phyloP scores from a whole-genome alignment of 2,329 filamentous ascomycete genomes.

The Talaromyces sp. region DNA sequence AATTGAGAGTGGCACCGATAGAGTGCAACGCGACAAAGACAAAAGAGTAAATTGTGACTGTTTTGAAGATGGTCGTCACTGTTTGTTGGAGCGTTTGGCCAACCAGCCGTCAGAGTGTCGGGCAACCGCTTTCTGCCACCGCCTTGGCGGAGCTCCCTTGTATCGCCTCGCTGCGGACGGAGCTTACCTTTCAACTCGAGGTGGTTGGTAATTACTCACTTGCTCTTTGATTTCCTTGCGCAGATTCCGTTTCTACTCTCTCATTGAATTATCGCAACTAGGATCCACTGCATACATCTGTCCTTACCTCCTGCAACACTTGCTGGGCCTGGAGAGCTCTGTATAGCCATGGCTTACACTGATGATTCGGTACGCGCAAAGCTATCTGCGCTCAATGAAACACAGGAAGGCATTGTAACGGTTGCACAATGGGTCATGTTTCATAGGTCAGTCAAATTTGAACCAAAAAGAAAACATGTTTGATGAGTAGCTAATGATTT shows the following conservation, averaged over 20 bases:
- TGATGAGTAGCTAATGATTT: neutral
- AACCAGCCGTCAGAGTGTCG: neutral
- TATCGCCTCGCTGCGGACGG: neutral
- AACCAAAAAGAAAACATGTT: neutral
- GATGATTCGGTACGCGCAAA: constrained; percentile 94
- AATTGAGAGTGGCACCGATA: neutral
- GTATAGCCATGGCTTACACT: constrained; percentile 73
- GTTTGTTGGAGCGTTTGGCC: neutral
- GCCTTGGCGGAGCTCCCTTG: constrained; percentile 9
- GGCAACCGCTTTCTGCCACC: constrained; percentile 10
- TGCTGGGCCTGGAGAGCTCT: neutral
- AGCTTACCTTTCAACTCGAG: neutral
- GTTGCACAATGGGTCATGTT: constrained; percentile 99
- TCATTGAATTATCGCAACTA: neutral
- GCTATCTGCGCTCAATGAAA: constrained; percentile 91
- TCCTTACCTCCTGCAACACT: neutral
- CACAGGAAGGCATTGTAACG: constrained; percentile 92
- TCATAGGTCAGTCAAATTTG: constrained; percentile 66
- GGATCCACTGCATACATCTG: neutral
- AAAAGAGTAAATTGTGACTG: neutral
- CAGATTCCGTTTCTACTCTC: neutral
- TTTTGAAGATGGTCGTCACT: neutral
- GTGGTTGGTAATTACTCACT: neutral
- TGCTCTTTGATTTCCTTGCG: neutral
- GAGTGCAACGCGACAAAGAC: neutral